Evolutionary conservation across 176 grass and related monocot genomes (phyloP), one percentile per base, ranked within the genome.

Genomic region (Bromus sterilis): DNA sequence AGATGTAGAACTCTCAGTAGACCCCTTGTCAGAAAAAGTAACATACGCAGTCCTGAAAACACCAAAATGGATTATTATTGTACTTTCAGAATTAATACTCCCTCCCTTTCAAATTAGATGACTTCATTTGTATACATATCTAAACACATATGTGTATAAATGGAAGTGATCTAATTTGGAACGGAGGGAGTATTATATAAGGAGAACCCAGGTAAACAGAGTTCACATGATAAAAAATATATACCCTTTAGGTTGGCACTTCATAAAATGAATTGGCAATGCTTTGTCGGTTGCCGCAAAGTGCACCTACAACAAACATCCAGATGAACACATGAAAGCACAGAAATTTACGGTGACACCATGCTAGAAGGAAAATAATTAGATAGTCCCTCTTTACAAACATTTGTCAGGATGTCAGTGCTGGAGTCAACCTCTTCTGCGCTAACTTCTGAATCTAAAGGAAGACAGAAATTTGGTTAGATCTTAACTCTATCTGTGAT

Each of bases 231-330:
- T 33, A 13, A 63, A 63, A 63, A 18, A 32, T 63, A 78, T 87
- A 76, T 89, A 97, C 89, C 94, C 94, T 87, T 93, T 89, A 49
- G 84, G 86, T 71, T 88, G 81, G 49, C 91, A 89, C 77, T 91
- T 86, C 31, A 81, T 51, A 76, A 97, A 93, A 91, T 90, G 79
- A 39, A 74, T 58, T 53, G 82, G 55, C 43, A 97, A 83, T 76
- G 87, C 87, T 91, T 97, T 91, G 64, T 85, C 91, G 7, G 78
- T 79, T 69, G 94, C 89, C 15, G 84, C 91, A 89, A 97, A 97
- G 78, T 97, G 94, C 51, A 97, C 89, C 91, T 97, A 84, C 58
- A 49, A 72, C 29, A 78, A 61, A 65, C 23, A 84, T 34, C 28
- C 40, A 71, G 44, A 64, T 13, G 18, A 61, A 61, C 26, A 61